These are phyloP conservation scores for Cercospora janseana DNA, from an alignment of 2,329 filamentous ascomycete genomes.

Conservation along the genomic window DNA sequence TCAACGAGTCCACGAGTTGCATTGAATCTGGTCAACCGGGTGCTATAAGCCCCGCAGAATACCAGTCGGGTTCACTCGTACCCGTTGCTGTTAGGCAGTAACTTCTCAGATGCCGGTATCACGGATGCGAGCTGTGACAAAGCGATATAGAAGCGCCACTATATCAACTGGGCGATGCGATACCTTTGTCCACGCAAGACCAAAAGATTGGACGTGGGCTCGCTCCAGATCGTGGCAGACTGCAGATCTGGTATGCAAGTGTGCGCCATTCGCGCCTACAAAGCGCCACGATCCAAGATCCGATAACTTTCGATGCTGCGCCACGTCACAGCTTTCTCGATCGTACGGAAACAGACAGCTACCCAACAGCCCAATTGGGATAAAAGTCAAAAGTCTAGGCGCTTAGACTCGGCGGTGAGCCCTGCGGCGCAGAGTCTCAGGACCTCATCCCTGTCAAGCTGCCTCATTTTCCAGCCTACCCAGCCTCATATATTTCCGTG, in stretches of 20 bases:
- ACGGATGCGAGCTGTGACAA: conserved; percentile 5
- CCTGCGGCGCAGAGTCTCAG: conserved; percentile 1
- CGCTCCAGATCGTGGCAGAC: conserved; percentile 4
- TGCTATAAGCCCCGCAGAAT: too few species aligned
- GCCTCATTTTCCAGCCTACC: background rate
- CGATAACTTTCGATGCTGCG: background rate
- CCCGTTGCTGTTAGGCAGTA: too few species aligned
- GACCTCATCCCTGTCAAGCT: conserved; percentile 10
- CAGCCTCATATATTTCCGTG: conserved; percentile 10
- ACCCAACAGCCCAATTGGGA: conserved; percentile 12
- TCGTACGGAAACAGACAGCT: background rate
- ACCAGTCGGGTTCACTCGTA: too few species aligned
- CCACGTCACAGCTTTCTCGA: conserved; percentile 11
- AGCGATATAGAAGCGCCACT: conserved; percentile 1
- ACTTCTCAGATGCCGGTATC: too few species aligned
- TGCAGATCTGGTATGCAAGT: background rate
- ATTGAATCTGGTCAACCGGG: too few species aligned
- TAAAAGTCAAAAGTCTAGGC: conserved; percentile 7
- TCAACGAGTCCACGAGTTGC: too few species aligned
- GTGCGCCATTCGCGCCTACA: conserved; percentile 6
- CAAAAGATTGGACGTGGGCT: conserved; percentile 6
- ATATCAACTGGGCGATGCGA: too few species aligned
- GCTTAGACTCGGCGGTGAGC: conserved; percentile 6
- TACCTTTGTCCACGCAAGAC: too few species aligned
- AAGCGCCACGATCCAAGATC: background rate